Evolutionary conservation across 192 early-diverging fungal species (phyloP), one percentile per base, ranked within the genome.

Genomic region (Bifiguratus adelaidae): DNA sequence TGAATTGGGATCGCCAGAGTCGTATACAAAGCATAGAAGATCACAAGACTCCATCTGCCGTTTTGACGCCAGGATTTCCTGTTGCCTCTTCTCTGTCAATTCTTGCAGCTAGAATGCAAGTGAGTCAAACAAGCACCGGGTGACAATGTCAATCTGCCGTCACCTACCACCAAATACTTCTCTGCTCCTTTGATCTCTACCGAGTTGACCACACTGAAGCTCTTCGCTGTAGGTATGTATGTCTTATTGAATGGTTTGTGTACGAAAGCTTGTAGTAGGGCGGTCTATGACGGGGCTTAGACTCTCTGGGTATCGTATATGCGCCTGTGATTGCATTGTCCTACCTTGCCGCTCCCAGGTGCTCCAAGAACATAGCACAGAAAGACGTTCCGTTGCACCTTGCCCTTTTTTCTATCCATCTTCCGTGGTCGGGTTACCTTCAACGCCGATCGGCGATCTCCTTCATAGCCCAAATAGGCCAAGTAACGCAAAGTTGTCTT

Each of bases 331-430:
- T 15, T 33, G 8, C 32, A 11, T n/a, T 13, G 32, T 15, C 25
- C 16, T 68, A 86, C 82, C 70, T 99, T 99, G 44, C 96, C 96
- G 1, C 83, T 83, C 4, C 90, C 89, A 8, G 86, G 69, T 1
- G 91, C 91, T 3, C 96, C 96, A 58, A 99, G 86, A 2, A 95
- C 91, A 58, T 95, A 99, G 50, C 86, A 90, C 18, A 89, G 58
- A 60, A 96, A 99, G 13, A 92, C 89, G 57, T 83, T 89, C 30
- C 92, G 74, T 49, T 89, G 89, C 11, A 89, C 72, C 50, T 86
- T 88, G 23, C 89, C 86, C 46, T 82, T 69, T 55, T 83, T 84
- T 7, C 86, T 79, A 30, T 88, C 82, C 16, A 74, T 54, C 48
- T 84, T 79, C 29, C 75, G 65, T 23, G 82, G 78, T 40, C 71